Evolutionary conservation across 768 basidiomycete species (phyloP), one percentile per base, ranked within the genome.

Genomic region (Lentinula detonsa): DNA sequence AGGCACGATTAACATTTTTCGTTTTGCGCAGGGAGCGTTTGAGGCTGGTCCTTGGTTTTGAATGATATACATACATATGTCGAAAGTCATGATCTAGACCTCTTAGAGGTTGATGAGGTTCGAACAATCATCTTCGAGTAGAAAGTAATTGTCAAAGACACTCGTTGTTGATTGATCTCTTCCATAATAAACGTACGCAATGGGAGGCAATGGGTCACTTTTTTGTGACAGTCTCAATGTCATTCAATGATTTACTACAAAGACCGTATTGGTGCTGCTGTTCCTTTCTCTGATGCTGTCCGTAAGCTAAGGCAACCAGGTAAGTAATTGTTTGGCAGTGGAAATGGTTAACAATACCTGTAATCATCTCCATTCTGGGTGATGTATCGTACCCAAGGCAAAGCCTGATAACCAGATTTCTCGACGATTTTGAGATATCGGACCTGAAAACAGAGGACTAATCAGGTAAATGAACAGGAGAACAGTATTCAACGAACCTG

Each of bases 381-480:
- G 62, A 95, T 92, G 71, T 94, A 97, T 61, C 95, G 79, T 62
- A 98, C 95, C 95, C 95, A 97, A 1, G 95, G 95, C 48, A 96
- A 74, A 4, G 94, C 93, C 73, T 96, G 93, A 73, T 99, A 98
- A 18, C 95, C 97, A 63, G 91, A 93, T 81, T 98, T 98, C 75
- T 99, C 97, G 0, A 98, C 95, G 57, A 99, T 94, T 75, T 98
- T 98, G 64, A 99, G 82, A 73, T 98, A 98, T 56, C 97, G 85
- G 13, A 99, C 97, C 74, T 60, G 37, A 60, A 49, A 40, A 40
- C 1, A 34, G 57, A 1, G 37, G 37, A 39, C 11, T 4, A 18
- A 13, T 28, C 35, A 40, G 31, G 21, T 33, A n/a, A 40, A 59
- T 10, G 16, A n/a, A 16, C 40, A n/a, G 11, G 15, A 21, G 37